These are phyloP conservation scores for Candida easanensis DNA, from an alignment of 805 yeast species.

Conservation along the genomic window DNA sequence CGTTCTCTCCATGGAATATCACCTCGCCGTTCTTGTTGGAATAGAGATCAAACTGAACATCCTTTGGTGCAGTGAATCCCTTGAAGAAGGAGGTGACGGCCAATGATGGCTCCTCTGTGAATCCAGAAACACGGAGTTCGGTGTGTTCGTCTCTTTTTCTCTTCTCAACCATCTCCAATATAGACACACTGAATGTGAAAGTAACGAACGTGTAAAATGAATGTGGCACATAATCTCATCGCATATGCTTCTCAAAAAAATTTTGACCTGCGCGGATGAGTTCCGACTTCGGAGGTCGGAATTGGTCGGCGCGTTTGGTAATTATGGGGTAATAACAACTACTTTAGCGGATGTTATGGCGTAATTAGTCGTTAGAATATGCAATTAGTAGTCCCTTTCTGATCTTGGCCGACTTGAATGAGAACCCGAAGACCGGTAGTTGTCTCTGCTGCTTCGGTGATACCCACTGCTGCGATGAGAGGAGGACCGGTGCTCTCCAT, in stretches of 20 bases:
- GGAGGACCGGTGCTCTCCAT: background rate
- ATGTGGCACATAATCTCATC: slow-evolving; percentile 1
- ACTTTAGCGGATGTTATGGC: background rate
- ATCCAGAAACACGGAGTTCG: slow-evolving; percentile 37
- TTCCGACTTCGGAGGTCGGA: background rate
- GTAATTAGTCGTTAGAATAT: background rate
- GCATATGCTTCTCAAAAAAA: slow-evolving; percentile 1
- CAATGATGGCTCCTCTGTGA: slow-evolving; percentile 42
- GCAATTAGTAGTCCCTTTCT: background rate
- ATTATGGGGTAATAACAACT: background rate
- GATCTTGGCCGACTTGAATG: background rate
- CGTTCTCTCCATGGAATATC: slow-evolving; percentile 76
- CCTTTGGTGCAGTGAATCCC: slow-evolving; percentile 62
- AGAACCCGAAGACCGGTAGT: background rate
- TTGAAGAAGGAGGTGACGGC: slow-evolving; percentile 76
- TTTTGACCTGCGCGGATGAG: background rate
- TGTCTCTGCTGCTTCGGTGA: background rate
- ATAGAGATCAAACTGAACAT: slow-evolving; percentile 62
- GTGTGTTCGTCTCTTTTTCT: slow-evolving; percentile 37
- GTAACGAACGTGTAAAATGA: background rate
- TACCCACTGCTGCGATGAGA: background rate
- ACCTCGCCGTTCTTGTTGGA: slow-evolving; percentile 37
- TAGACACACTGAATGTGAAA: background rate
- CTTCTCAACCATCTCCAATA: slow-evolving; percentile 18
- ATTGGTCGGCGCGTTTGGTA: too few species aligned